Percentiles rank a stretch among this genome's conserved stretches.
Conservation (phyloP, 257 asterid species). For the Nicotiana tomentosiformis region DNA sequence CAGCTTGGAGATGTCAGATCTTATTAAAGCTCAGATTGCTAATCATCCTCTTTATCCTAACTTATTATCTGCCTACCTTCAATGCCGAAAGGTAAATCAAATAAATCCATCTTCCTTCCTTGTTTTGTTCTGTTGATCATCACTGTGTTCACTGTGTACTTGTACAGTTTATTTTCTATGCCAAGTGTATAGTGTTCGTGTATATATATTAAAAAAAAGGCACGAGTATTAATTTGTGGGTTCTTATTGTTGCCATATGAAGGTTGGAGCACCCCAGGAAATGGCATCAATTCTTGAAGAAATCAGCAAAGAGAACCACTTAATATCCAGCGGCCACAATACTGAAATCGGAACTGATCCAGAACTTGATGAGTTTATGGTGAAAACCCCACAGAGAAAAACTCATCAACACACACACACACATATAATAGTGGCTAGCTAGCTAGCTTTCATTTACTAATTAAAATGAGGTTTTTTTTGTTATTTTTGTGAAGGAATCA, state of each 20-base stretch:
- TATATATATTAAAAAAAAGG: too few relatives aligned
- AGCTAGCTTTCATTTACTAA: too few relatives aligned
- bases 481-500: slow-evolving; percentile 39
- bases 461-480: background rate
- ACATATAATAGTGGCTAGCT: too few relatives aligned
- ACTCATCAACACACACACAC: background rate
- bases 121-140: background rate
- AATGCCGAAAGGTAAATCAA: slow-evolving; percentile 58
- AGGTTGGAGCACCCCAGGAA: slow-evolving; percentile 82
- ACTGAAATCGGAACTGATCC: slow-evolving; percentile 58
- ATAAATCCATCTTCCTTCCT: background rate
- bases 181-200: background rate
- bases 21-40: slow-evolving; percentile 69
- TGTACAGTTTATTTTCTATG: background rate
- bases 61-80: slow-evolving; percentile 62
- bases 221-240: background rate
- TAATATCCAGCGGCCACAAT: slow-evolving; percentile 4
- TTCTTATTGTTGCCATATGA: background rate
- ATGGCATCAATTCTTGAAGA: slow-evolving; percentile 65
- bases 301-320: slow-evolving; percentile 45
- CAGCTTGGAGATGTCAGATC: slow-evolving; percentile 32
- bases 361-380: slow-evolving; percentile 82
- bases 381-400: slow-evolving; percentile 1
- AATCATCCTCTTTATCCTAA: slow-evolving; percentile 79
- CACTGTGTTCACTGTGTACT: background rate